A percentile compares a stretch with the other conserved stretches of the same genome.
Evolutionary conservation across 2,329 filamentous ascomycete species (phyloP).

Genomic region (Xylariaceae sp.): DNA sequence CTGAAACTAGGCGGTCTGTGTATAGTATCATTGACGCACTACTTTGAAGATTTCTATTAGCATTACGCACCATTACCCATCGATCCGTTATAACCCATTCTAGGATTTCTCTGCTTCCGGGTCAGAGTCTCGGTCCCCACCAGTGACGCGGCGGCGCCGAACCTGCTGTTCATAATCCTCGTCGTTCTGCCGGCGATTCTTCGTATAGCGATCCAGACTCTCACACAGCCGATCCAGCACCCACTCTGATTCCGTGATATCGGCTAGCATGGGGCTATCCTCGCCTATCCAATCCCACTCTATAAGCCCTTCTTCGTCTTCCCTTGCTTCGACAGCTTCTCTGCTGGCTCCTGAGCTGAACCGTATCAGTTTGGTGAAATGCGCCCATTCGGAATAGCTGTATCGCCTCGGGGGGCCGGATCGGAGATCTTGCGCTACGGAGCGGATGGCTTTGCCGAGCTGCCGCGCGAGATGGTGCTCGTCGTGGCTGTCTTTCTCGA

Average conservation of each 20-base stretch:
- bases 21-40: no score
- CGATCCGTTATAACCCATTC: no score
- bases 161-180: no score
- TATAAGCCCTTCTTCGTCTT: slow-evolving; percentile 2
- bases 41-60: no score
- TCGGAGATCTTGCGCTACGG: slow-evolving; percentile 6
- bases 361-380: slow-evolving; percentile 9
- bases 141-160: no score
- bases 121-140: no score
- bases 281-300: slow-evolving; percentile 10
- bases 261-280: slow-evolving; percentile 8
- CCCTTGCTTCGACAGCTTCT: slow-evolving; percentile 1
- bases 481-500: neutral
- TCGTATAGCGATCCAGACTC: slow-evolving; percentile 8
- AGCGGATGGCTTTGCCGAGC: slow-evolving; percentile 6
- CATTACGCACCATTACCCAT: no score
- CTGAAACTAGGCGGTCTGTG: no score
- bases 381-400: slow-evolving; percentile 7
- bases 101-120: no score
- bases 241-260: slow-evolving; percentile 7
- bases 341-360: slow-evolving; percentile 4
- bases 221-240: slow-evolving; percentile 8
- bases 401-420: slow-evolving; percentile 4
- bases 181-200: neutral
- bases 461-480: slow-evolving; percentile 5